Conservation (phyloP, 2,329 filamentous ascomycete species). For the Alternaria dauci region DNA sequence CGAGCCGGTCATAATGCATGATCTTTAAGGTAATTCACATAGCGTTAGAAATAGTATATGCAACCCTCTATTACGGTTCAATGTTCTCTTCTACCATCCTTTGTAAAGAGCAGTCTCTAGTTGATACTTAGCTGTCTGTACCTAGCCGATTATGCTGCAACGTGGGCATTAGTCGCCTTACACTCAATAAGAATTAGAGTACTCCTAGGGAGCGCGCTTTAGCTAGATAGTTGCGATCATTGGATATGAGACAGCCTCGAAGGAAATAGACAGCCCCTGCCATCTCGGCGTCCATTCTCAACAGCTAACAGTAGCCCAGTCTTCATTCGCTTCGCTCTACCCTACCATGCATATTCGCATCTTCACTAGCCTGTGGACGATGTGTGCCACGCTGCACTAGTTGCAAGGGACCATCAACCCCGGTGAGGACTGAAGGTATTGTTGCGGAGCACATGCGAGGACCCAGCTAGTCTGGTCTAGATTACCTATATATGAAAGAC, state of each 20-base stretch:
- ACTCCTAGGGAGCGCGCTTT: background rate
- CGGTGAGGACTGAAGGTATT: background rate
- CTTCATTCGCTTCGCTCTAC: background rate
- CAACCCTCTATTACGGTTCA: background rate
- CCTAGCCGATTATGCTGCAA: background rate
- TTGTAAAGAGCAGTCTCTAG: background rate
- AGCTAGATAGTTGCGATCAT: background rate
- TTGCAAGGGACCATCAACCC: background rate
- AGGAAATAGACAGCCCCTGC: background rate
- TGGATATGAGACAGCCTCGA: background rate
- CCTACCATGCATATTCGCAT: background rate
- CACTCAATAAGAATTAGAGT: constrained; percentile 1
- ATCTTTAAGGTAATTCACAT: background rate
- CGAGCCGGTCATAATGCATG: background rate
- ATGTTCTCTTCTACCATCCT: background rate
- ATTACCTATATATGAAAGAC: background rate
- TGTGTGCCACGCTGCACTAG: background rate
- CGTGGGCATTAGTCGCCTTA: background rate
- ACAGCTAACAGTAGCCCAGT: background rate
- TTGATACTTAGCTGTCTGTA: background rate
- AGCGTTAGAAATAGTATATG: background rate
- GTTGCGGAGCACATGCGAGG: background rate
- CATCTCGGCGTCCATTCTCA: background rate
- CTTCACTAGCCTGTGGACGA: background rate
- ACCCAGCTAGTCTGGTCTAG: background rate